Evolutionary conservation across 441 rosid species (phyloP), one percentile per base, ranked within the genome.

Genomic region (Raphanus hybrid): DNA sequence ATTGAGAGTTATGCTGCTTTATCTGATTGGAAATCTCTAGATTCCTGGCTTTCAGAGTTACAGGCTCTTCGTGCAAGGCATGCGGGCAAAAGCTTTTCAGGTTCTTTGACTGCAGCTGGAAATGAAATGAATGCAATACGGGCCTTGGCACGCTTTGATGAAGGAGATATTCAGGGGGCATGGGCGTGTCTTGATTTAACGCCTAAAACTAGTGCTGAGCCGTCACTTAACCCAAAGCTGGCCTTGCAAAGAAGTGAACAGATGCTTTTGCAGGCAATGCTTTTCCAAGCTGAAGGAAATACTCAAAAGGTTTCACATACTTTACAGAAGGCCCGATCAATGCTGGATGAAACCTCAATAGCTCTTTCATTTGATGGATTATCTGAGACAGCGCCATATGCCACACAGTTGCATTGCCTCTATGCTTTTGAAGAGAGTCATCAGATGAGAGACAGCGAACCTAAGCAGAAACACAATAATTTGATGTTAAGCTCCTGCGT

Each of bases 221-320:
- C 92, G 67, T 84, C 99, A 26, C 98, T 96, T 86, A 94, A 93
- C 82, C 98, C 99, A 74, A 92, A 86, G 83, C 78, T 93, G 73
- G 97, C 98, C 48, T 80, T 93, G 87, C 97, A 86, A 84, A 91
- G 99, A 89, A 92, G 99, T 81, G 99, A 96, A 78, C 98, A 92
- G 86, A 93, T 92, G 99, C 94, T 96, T 85, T 87, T 96, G 78
- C 97, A 92, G 85, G 97, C 97, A 84, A 81, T 96, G 92, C 91
- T 95, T 83, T 87, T 84, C 78, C 85, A 81, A 63, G 77, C 69
- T 66, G 94, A 89, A 79, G 99, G 99, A 76, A 92, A 90, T 81
- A 67, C 66, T 58, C 92, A 92, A 63, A 87, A 84, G 79, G 91
- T 91, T 79, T 85, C 90, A 26, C 80, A 76, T 79, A 92, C 91